A percentile compares a stretch with the other conserved stretches of the same genome.
These are phyloP conservation scores for Trifolium repens DNA, from an alignment of 306 rosid genomes.

Conservation along the genomic window DNA sequence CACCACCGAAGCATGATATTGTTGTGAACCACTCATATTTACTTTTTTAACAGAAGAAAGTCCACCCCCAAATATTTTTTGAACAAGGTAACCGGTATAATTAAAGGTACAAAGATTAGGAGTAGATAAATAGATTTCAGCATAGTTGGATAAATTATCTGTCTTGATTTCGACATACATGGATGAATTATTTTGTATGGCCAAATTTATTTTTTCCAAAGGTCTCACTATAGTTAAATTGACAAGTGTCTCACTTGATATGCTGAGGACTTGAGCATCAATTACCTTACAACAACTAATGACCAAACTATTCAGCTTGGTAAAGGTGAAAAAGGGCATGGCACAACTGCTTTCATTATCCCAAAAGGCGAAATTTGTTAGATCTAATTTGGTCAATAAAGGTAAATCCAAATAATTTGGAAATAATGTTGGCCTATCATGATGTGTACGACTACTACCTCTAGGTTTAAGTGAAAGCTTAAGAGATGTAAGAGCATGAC, in stretches of 20 bases:
- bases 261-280: background rate
- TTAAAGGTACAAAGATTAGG: background rate
- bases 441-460: background rate
- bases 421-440: background rate
- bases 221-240: background rate
- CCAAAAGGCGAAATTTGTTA: background rate
- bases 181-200: too few species aligned
- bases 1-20: accelerated
- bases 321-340: background rate
- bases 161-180: too few species aligned
- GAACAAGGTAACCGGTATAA: background rate
- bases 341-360: background rate
- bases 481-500: background rate
- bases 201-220: too few species aligned
- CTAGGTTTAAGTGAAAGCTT: background rate
- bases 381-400: background rate
- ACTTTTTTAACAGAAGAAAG: background rate
- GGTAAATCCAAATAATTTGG: background rate
- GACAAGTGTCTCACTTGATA: background rate
- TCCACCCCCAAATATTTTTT: background rate
- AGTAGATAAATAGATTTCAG: background rate
- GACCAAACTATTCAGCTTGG: background rate
- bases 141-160: background rate
- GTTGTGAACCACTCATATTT: background rate
- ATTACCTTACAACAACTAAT: background rate